Percentiles rank a stretch among this genome's conserved stretches.
Evolutionary conservation across 169 alveolate genomes (phyloP).

Genomic region (Babesia bovis): DNA sequence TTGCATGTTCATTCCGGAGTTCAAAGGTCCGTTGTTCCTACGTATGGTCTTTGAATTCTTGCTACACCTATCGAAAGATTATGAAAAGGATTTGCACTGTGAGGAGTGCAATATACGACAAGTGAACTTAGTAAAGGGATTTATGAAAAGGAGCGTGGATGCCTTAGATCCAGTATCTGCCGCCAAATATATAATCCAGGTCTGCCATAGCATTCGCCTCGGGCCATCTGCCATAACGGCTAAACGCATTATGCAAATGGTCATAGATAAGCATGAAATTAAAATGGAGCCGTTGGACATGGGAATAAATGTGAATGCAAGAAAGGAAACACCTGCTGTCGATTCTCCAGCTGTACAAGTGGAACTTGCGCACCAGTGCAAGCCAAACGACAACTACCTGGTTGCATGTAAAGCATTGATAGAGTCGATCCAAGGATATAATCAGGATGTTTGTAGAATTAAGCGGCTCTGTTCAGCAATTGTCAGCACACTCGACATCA

Average conservation of each 20-base stretch:
- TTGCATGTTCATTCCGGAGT: conserved; percentile 11
- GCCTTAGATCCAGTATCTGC: background rate
- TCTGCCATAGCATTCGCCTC: background rate
- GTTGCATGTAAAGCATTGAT: background rate
- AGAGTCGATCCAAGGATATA: background rate
- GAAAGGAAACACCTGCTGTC: background rate
- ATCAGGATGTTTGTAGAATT: too few species aligned
- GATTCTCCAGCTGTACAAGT: background rate
- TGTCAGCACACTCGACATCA: too few species aligned
- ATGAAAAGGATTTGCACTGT: conserved; percentile 6
- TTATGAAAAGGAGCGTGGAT: background rate
- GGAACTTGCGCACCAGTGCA: too few species aligned
- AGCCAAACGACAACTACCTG: too few species aligned
- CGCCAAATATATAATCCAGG: conserved; percentile 9
- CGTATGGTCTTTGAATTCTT: conserved; percentile 7
- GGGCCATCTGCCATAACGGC: background rate
- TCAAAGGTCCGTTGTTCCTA: conserved; percentile 28
- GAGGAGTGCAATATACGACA: conserved; percentile 4
- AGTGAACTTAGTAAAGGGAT: conserved; percentile 2
- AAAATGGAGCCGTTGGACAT: too few species aligned
- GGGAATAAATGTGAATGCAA: too few species aligned
- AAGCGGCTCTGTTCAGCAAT: too few species aligned
- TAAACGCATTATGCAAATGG: conserved; percentile 3
- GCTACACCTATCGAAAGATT: conserved; percentile 4
- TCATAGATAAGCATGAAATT: background rate